A percentile compares a stretch with the other conserved stretches of the same genome.
Evolutionary conservation across 129 eudicot species (phyloP).

Genomic region (Daucus carota): DNA sequence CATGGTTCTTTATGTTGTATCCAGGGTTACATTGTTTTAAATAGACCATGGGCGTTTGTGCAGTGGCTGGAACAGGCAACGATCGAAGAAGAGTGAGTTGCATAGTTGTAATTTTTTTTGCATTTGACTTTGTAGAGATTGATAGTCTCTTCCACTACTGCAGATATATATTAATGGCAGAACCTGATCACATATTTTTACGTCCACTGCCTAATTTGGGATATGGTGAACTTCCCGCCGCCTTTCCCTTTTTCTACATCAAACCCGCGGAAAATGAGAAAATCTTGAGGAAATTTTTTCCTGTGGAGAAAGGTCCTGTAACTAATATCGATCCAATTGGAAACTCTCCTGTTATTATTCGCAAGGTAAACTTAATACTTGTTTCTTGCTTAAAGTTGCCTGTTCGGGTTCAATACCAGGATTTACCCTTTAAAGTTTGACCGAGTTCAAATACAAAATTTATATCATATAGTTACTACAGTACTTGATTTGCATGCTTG

Average conservation of each 20-base stretch:
- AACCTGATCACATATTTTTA: slow-evolving; percentile 68
- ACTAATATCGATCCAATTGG: slow-evolving; percentile 67
- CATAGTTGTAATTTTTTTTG: background rate
- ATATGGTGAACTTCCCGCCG: slow-evolving; percentile 55
- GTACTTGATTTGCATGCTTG: background rate
- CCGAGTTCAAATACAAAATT: background rate
- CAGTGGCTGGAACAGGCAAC: slow-evolving; percentile 63
- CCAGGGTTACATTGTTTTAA: slow-evolving; percentile 68
- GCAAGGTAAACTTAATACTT: slow-evolving; percentile 34
- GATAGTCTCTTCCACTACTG: slow-evolving; percentile 10
- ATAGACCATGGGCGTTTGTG: slow-evolving; percentile 83
- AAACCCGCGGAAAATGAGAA: slow-evolving; percentile 57
- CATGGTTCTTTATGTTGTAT: slow-evolving; percentile 19
- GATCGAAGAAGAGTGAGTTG: slow-evolving; percentile 59
- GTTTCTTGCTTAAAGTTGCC: background rate
- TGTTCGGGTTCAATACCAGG: background rate
- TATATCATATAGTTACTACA: background rate
- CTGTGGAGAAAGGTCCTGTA: slow-evolving; percentile 51
- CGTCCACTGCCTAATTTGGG: slow-evolving; percentile 67
- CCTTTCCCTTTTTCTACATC: slow-evolving; percentile 59
- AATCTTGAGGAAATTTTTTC: slow-evolving; percentile 48
- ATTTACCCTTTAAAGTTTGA: background rate
- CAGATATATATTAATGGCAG: slow-evolving; percentile 71
- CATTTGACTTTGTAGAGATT: background rate
- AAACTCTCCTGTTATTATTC: slow-evolving; percentile 66